phyloP scores from a whole-genome alignment of 768 basidiomycete genomes.

The Boletales sp. region DNA sequence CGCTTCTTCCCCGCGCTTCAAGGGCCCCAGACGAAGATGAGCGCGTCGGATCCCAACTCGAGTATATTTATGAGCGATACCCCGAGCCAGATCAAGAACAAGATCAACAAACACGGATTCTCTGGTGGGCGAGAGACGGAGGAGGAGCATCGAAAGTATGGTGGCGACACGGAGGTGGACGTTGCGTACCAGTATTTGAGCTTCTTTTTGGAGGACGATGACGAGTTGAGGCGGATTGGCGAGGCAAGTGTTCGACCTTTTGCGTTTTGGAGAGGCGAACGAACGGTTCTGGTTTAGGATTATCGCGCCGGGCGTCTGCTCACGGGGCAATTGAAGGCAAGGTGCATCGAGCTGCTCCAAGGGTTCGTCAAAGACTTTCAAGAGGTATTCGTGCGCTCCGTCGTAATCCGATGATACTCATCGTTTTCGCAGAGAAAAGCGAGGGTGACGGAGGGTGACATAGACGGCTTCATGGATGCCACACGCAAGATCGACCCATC shows the following conservation, averaged over 20 bases:
- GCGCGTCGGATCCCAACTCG: constrained; percentile 88
- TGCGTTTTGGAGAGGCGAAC: background rate
- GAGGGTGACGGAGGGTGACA: constrained; percentile 72
- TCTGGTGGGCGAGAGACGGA: constrained; percentile 94
- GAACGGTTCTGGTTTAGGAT: constrained; percentile 49
- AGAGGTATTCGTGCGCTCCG: constrained; percentile 43
- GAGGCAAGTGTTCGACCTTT: constrained; percentile 42
- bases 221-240: constrained; percentile 72
- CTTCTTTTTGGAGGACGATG: constrained; percentile 96
- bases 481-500: constrained; percentile 69
- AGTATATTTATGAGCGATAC: constrained; percentile 97
- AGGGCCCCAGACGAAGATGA: constrained; percentile 99
- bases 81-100: constrained; percentile 91
- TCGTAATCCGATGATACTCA: constrained; percentile 3
- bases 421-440: constrained; percentile 59
- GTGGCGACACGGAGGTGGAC: constrained; percentile 93
- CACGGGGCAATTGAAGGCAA: constrained; percentile 88
- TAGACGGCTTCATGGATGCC: constrained; percentile 77
- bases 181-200: constrained; percentile 92
- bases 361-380: constrained; percentile 85
- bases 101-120: constrained; percentile 94
- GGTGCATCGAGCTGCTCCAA: constrained; percentile 81
- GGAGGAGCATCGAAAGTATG: constrained; percentile 85
- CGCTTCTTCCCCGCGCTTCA: constrained; percentile 99
- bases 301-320: constrained; percentile 86